Percentiles rank a stretch among this genome's conserved stretches.
Evolutionary conservation across 2,329 filamentous ascomycete genomes (phyloP).

Genomic region (Eutypa lata): DNA sequence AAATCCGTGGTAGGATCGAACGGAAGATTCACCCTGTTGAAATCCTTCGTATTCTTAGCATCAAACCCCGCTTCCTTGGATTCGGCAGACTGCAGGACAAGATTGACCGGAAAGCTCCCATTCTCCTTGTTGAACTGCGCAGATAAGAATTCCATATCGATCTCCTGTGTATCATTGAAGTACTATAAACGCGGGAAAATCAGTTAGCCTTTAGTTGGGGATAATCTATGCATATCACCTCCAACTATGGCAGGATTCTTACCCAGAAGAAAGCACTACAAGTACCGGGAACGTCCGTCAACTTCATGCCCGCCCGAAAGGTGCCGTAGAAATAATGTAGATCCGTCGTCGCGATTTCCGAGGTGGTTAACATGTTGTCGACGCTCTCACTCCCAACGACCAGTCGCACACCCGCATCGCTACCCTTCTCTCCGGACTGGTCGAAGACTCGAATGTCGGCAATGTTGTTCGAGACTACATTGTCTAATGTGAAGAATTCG

Average conservation of each 20-base stretch:
- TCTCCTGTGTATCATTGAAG: conserved; percentile 74
- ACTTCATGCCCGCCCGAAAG: conserved; percentile 65
- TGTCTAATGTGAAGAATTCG: conserved; percentile 56
- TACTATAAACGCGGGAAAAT: conserved; percentile 47
- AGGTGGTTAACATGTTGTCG: conserved; percentile 54
- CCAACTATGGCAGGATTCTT: conserved; percentile 15
- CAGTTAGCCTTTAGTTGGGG: not conserved
- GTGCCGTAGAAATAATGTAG: conserved; percentile 67
- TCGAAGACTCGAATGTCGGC: conserved; percentile 37
- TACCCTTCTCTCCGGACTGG: conserved; percentile 40
- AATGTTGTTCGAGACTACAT: conserved; percentile 54
- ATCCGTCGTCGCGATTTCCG: conserved; percentile 61
- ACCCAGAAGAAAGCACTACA: conserved; percentile 82
- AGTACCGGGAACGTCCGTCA: conserved; percentile 60
- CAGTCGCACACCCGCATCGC: conserved; percentile 54
- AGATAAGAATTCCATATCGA: conserved; percentile 78
- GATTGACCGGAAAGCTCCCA: conserved; percentile 60
- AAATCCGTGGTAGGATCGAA: conserved; percentile 65
- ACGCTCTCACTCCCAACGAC: conserved; percentile 44
- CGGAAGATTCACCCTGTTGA: conserved; percentile 53
- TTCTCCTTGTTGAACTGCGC: conserved; percentile 53
- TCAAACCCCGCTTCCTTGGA: conserved; percentile 60
- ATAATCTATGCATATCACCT: not conserved
- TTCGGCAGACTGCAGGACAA: conserved; percentile 69
- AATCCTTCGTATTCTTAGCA: conserved; percentile 57